These are phyloP conservation scores for Nemophila menziesii DNA, from an alignment of 257 asterid species.

Conservation along the genomic window DNA sequence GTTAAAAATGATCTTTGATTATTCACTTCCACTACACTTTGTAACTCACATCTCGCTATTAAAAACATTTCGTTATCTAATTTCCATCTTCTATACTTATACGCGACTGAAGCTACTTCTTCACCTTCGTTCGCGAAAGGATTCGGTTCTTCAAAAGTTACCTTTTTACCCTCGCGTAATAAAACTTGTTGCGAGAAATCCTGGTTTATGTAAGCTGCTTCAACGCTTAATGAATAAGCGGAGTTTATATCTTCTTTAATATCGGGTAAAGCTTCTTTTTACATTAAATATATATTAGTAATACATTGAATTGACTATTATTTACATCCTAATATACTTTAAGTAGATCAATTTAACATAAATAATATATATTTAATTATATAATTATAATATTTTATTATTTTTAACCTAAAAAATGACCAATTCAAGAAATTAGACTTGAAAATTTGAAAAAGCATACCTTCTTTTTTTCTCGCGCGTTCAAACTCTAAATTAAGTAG, in stretches of 20 bases:
- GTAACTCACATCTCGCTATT: slow-evolving; percentile 89
- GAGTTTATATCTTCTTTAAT: slow-evolving; percentile 88
- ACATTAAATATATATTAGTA: too few relatives aligned
- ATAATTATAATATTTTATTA: too few relatives aligned
- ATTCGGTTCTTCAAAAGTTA: slow-evolving; percentile 76
- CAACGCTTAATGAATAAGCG: slow-evolving; percentile 67
- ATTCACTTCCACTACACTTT: slow-evolving; percentile 64
- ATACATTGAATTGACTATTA: too few relatives aligned
- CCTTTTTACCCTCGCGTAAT: slow-evolving; percentile 75
- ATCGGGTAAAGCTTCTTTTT: too few relatives aligned
- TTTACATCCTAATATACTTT: too few relatives aligned
- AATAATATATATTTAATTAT: too few relatives aligned
- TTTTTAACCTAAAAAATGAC: too few relatives aligned
- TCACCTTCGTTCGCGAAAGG: slow-evolving; percentile 93
- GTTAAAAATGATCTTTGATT: slow-evolving; percentile 79
- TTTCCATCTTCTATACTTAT: slow-evolving; percentile 95
- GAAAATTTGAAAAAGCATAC: too few relatives aligned
- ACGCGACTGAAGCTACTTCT: slow-evolving; percentile 87
- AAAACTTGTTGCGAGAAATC: slow-evolving; percentile 91
- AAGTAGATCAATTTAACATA: too few relatives aligned
- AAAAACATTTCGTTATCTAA: slow-evolving; percentile 64
- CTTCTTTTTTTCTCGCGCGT: too few relatives aligned
- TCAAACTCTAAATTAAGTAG: too few relatives aligned
- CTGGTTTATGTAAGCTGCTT: slow-evolving; percentile 91
- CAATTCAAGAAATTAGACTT: too few relatives aligned